Percentiles rank a stretch among this genome's conserved stretches.
Evolutionary conservation across 1,139 yeast species (phyloP).

Genomic region (Taiozyma sp.): DNA sequence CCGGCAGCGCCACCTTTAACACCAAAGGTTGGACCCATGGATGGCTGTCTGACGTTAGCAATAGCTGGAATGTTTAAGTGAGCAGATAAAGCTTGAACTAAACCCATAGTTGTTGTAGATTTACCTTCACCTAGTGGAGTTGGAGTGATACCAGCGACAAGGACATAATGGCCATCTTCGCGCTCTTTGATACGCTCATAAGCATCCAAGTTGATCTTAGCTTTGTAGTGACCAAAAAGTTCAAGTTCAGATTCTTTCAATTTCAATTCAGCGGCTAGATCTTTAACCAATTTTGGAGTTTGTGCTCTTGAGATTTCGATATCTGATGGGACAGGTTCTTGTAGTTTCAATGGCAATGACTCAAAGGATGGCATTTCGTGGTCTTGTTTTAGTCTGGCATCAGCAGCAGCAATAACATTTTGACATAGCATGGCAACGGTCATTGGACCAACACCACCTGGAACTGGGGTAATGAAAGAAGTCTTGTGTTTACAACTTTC

Average conservation of each 20-base stretch:
- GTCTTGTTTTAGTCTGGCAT: constrained; percentile 37
- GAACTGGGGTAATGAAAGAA: constrained; percentile 86
- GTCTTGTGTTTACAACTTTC: constrained; percentile 62
- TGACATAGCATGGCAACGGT: constrained; percentile 94
- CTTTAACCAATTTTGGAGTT: constrained; percentile 76
- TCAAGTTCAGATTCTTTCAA: constrained; percentile 79
- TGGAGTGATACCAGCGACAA: constrained; percentile 97
- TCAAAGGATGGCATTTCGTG: constrained; percentile 46
- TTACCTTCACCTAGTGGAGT: constrained; percentile 99
- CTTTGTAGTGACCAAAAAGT: constrained; percentile 89
- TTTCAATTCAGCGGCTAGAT: constrained; percentile 82
- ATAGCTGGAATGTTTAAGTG: constrained; percentile 81
- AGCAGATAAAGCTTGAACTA: constrained; percentile 95
- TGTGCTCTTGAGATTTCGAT: constrained; percentile 89
- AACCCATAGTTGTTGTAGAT: constrained; percentile 94
- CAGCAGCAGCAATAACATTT: constrained; percentile 82
- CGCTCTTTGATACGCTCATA: constrained; percentile 66
- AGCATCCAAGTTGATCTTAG: constrained; percentile 74
- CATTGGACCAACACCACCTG: constrained; percentile 99
- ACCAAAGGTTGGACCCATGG: constrained; percentile 99
- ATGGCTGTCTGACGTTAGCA: constrained; percentile 97
- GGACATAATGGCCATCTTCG: constrained; percentile 80
- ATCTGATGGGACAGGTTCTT: constrained; percentile 89
- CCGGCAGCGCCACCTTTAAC: constrained; percentile 99
- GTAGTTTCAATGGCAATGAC: constrained; percentile 60